phyloP scores from a whole-genome alignment of 352 stramenopile species.

The Globisporangium acanthophoron region DNA sequence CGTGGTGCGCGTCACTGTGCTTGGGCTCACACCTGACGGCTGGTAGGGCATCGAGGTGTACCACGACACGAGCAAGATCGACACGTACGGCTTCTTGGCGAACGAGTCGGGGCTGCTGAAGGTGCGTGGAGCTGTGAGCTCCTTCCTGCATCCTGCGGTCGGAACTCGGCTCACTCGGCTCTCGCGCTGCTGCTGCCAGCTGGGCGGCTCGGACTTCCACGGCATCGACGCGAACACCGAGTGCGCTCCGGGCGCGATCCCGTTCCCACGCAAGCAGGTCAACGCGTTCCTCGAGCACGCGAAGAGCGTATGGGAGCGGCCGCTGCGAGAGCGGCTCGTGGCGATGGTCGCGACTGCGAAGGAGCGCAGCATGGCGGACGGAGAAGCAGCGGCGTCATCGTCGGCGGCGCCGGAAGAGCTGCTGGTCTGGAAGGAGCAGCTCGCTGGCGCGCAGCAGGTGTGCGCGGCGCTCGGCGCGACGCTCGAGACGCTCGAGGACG shows the following conservation, averaged over 20 bases:
- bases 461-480: conserved; percentile 9
- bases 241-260: conserved; percentile 66
- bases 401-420: conserved; percentile 16
- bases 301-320: conserved; percentile 58
- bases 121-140: conserved; percentile 21
- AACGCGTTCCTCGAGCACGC: conserved; percentile 67
- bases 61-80: conserved; percentile 74
- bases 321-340: conserved; percentile 38
- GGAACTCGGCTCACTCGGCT: not conserved
- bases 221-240: conserved; percentile 70
- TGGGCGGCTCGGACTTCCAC: conserved; percentile 83
- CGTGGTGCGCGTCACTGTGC: not conserved
- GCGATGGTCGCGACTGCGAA: conserved; percentile 27
- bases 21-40: not conserved
- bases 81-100: conserved; percentile 74
- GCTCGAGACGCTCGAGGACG: conserved; percentile 10
- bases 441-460: conserved; percentile 9
- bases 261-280: conserved; percentile 62
- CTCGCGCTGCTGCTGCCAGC: conserved; percentile 18
- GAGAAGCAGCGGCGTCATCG: not conserved
- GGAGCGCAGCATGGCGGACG: conserved; percentile 4
- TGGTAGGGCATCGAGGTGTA: conserved; percentile 78
- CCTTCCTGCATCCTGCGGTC: not conserved
- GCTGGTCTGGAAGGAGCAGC: conserved; percentile 52
- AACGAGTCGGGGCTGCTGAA: conserved; percentile 66